Percentiles rank a stretch among this genome's conserved stretches.
Evolutionary conservation across 371 early-diverging fungal species (phyloP).

Genomic region (Haplosporangium sp.): DNA sequence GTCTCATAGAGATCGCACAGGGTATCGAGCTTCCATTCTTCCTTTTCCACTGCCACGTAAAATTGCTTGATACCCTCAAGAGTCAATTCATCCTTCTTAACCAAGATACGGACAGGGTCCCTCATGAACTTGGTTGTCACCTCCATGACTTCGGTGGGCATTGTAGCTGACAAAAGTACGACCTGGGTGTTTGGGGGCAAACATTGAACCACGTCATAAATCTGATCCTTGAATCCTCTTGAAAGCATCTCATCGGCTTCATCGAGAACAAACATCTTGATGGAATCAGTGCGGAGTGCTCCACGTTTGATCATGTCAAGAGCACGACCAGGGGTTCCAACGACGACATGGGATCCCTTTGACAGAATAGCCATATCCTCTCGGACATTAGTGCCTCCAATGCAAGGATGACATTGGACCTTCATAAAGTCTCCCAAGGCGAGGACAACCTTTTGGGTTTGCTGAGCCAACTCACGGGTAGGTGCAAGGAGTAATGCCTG

Average conservation of each 20-base stretch:
- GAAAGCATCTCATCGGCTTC: slow-evolving; percentile 98
- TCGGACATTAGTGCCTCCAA: slow-evolving; percentile 91
- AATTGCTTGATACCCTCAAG: slow-evolving; percentile 96
- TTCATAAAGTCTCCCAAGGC: slow-evolving; percentile 90
- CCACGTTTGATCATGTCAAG: slow-evolving; percentile 93
- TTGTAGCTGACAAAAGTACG: slow-evolving; percentile 93
- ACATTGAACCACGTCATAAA: slow-evolving; percentile 91
- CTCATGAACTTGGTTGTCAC: slow-evolving; percentile 94
- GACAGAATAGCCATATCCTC: slow-evolving; percentile 82
- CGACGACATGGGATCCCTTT: slow-evolving; percentile 84
- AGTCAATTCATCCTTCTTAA: slow-evolving; percentile 97
- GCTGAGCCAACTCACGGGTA: slow-evolving; percentile 94
- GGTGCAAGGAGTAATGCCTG: slow-evolving; percentile 93
- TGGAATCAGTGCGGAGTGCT: slow-evolving; percentile 77
- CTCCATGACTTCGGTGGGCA: slow-evolving; percentile 93
- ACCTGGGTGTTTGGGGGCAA: slow-evolving; percentile 89
- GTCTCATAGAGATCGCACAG: slow-evolving; percentile 94
- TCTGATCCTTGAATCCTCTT: slow-evolving; percentile 95
- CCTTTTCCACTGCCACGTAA: slow-evolving; percentile 92
- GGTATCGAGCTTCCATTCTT: slow-evolving; percentile 93
- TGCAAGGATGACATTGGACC: slow-evolving; percentile 84
- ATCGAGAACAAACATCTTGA: slow-evolving; percentile 96
- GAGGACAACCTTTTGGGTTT: slow-evolving; percentile 88
- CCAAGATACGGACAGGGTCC: slow-evolving; percentile 92
- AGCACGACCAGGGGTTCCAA: slow-evolving; percentile 96